phyloP scores from a whole-genome alignment of 345 rosid species.

The Isatis tinctoria region DNA sequence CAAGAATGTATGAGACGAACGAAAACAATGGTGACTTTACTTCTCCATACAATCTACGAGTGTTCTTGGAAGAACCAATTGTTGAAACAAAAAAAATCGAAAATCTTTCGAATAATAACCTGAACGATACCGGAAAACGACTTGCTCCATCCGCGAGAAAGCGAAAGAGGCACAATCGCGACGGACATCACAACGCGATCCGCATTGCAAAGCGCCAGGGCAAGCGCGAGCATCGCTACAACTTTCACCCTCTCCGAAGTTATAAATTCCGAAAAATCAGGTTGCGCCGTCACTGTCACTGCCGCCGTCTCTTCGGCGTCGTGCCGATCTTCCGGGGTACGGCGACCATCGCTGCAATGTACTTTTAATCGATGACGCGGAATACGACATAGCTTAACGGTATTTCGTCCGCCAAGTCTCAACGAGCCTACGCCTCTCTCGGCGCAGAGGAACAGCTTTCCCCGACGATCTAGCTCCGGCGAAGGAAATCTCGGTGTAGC shows the following conservation, averaged over 20 bases:
- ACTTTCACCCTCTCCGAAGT: constrained; percentile 95
- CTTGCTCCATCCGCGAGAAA: constrained; percentile 88
- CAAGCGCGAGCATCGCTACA: constrained; percentile 84
- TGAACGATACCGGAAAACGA: constrained; percentile 97
- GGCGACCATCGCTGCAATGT: constrained; percentile 46
- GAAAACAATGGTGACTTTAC: background rate
- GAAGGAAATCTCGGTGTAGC: constrained; percentile 11
- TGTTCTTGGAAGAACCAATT: background rate
- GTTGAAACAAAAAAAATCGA: background rate
- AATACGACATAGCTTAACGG: constrained; percentile 9
- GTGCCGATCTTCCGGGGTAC: constrained; percentile 29
- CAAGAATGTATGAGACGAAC: background rate
- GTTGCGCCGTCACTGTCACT: too few species aligned
- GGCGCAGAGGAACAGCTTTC: background rate
- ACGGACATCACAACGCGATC: constrained; percentile 96
- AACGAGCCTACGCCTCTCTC: background rate
- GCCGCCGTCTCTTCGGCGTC: constrained; percentile 9
- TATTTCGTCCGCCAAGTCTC: background rate
- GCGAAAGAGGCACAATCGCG: constrained; percentile 83
- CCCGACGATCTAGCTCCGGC: constrained; percentile 12
- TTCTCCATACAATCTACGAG: background rate
- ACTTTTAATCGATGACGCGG: constrained; percentile 38
- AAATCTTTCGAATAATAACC: constrained; percentile 35
- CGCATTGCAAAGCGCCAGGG: constrained; percentile 84
- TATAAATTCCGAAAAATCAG: constrained; percentile 68